These are phyloP conservation scores for Macrophomina phaseolina DNA, from an alignment of 2,329 filamentous ascomycete species.

Conservation along the genomic window DNA sequence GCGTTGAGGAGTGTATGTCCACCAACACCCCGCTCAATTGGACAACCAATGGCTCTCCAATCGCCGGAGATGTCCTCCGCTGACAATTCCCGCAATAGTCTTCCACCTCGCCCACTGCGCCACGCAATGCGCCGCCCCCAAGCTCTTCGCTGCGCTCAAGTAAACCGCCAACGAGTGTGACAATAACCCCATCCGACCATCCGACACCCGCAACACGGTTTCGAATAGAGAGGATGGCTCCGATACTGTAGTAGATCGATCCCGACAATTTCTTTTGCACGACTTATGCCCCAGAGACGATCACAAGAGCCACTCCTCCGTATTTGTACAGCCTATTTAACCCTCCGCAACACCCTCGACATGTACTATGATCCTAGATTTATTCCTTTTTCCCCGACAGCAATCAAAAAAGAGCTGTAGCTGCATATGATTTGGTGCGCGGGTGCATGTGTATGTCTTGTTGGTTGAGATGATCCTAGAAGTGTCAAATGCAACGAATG, in stretches of 20 bases:
- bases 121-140: slow-evolving; percentile 88
- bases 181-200: not conserved
- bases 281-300: slow-evolving; percentile 23
- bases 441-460: slow-evolving; percentile 7
- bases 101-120: slow-evolving; percentile 99
- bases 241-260: slow-evolving; percentile 15
- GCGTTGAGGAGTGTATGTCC: slow-evolving; percentile 96
- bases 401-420: slow-evolving; percentile 21
- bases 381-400: not conserved
- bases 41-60: not conserved
- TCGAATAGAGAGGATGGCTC: slow-evolving; percentile 13
- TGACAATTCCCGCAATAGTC: slow-evolving; percentile 62
- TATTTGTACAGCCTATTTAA: slow-evolving; percentile 13
- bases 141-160: slow-evolving; percentile 92
- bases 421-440: slow-evolving; percentile 1
- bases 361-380: slow-evolving; percentile 25
- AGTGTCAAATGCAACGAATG: not conserved
- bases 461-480: not conserved
- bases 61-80: not conserved
- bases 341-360: slow-evolving; percentile 5
- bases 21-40: not conserved
- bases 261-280: slow-evolving; percentile 16
- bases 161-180: slow-evolving; percentile 56
- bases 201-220: not conserved
- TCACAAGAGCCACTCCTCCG: not conserved